These are phyloP conservation scores for Mallotus repandus DNA, from an alignment of 441 rosid genomes.

Conservation along the genomic window DNA sequence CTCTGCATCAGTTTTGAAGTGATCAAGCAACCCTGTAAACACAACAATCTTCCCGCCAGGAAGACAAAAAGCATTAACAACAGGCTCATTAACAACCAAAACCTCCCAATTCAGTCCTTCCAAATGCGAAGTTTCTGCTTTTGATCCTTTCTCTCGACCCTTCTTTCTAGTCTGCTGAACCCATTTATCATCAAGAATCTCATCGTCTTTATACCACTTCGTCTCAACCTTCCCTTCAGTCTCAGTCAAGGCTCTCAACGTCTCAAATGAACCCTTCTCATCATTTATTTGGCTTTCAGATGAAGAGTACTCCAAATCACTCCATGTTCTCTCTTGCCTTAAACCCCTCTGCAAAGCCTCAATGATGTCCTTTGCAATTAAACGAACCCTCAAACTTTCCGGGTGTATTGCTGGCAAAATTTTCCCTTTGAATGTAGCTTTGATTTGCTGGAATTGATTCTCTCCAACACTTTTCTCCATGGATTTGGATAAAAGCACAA, in stretches of 20 bases:
- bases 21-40: slow-evolving; percentile 77
- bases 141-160: slow-evolving; percentile 45
- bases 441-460: slow-evolving; percentile 59
- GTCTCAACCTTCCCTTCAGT: slow-evolving; percentile 39
- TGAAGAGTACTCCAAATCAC: slow-evolving; percentile 67
- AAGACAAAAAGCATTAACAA: slow-evolving; percentile 73
- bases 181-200: slow-evolving; percentile 90
- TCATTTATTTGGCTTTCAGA: slow-evolving; percentile 32
- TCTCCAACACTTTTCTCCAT: slow-evolving; percentile 74
- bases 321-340: slow-evolving; percentile 63
- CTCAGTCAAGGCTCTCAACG: slow-evolving; percentile 43
- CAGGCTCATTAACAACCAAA: slow-evolving; percentile 77
- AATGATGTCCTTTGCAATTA: slow-evolving; percentile 67
- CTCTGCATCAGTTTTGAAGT: slow-evolving; percentile 78
- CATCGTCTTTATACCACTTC: slow-evolving; percentile 66
- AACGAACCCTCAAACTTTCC: slow-evolving; percentile 69
- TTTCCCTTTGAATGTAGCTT: slow-evolving; percentile 57
- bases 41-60: slow-evolving; percentile 95
- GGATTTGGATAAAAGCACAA: slow-evolving; percentile 68
- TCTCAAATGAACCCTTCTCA: slow-evolving; percentile 41
- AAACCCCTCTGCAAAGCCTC: slow-evolving; percentile 82
- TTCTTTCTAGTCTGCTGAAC: slow-evolving; percentile 65
- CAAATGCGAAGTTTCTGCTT: slow-evolving; percentile 55
- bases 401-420: slow-evolving; percentile 83
- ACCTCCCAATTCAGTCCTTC: slow-evolving; percentile 92